phyloP scores from a whole-genome alignment of 140 eudicot species.

The Erigeron philadelphicus region DNA sequence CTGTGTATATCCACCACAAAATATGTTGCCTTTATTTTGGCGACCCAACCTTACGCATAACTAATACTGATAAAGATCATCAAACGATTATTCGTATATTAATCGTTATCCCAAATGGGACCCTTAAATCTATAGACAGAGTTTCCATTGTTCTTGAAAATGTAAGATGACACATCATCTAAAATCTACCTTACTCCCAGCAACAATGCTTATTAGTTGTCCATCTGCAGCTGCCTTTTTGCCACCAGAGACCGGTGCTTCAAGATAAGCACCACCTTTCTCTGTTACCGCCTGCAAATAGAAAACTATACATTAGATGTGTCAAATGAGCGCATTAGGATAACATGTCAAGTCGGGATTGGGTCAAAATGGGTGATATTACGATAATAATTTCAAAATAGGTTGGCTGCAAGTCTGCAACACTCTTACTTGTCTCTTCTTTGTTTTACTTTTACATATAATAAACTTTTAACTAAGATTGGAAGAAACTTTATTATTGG shows the following conservation, averaged over 20 bases:
- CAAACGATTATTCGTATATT: neutral
- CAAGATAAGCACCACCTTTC: conserved; percentile 78
- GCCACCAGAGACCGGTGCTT: conserved; percentile 98
- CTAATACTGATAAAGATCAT: too few relatives aligned
- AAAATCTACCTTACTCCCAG: conserved; percentile 72
- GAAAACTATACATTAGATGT: neutral
- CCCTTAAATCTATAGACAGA: neutral
- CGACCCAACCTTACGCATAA: neutral
- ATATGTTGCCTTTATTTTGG: neutral
- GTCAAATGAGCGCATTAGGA: conserved; percentile 6
- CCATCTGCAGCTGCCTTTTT: conserved; percentile 99
- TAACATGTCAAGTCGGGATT: neutral
- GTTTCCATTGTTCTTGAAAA: neutral
- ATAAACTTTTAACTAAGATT: too few relatives aligned
- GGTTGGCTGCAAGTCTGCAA: neutral
- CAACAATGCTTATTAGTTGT: conserved; percentile 86
- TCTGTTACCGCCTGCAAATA: conserved; percentile 58
- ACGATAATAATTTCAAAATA: neutral
- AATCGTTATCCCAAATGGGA: neutral
- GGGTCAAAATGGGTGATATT: neutral
- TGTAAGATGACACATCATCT: neutral
- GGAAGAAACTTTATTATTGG: too few relatives aligned
- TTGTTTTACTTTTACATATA: too few relatives aligned
- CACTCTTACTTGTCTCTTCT: too few relatives aligned
- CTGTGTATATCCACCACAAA: too few relatives aligned